These are phyloP conservation scores for Trichophyton benhamiae DNA, from an alignment of 2,329 filamentous ascomycete species.

Conservation along the genomic window DNA sequence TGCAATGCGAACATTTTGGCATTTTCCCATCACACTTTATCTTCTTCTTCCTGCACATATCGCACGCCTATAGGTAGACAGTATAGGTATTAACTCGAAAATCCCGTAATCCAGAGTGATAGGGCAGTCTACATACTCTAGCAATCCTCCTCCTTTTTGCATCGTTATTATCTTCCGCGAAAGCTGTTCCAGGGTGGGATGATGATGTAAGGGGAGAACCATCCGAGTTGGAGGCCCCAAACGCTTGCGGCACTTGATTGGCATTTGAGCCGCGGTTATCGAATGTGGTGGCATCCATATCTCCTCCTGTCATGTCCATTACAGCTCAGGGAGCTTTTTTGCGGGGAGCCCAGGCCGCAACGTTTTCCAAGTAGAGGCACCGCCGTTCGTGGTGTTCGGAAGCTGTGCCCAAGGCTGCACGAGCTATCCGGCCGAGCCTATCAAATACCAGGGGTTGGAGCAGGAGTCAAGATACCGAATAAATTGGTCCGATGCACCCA, in stretches of 20 bases:
- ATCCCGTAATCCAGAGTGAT: neutral
- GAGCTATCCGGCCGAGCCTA: neutral
- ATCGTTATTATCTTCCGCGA: conserved; percentile 51
- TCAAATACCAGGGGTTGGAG: neutral
- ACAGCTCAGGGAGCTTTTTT: neutral
- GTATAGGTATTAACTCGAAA: neutral
- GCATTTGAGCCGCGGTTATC: conserved; percentile 45
- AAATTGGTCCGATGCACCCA: neutral
- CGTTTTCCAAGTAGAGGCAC: neutral
- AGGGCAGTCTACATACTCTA: conserved; percentile 46
- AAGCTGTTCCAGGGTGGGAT: conserved; percentile 31
- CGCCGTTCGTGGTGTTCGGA: neutral
- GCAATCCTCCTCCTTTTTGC: conserved; percentile 82
- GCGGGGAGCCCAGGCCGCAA: neutral
- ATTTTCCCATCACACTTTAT: conserved; percentile 98
- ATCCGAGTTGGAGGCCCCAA: conserved; percentile 50
- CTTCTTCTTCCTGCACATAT: conserved; percentile 87
- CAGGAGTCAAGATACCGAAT: neutral
- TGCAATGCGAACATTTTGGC: conserved; percentile 87
- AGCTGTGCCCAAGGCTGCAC: neutral
- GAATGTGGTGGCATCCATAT: conserved; percentile 29
- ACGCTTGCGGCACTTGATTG: conserved; percentile 56
- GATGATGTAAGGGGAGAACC: conserved; percentile 46
- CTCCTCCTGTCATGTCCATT: conserved; percentile 18
- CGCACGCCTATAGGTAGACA: conserved; percentile 55